phyloP scores from a whole-genome alignment of 257 asterid species.

The Misopates orontium region DNA sequence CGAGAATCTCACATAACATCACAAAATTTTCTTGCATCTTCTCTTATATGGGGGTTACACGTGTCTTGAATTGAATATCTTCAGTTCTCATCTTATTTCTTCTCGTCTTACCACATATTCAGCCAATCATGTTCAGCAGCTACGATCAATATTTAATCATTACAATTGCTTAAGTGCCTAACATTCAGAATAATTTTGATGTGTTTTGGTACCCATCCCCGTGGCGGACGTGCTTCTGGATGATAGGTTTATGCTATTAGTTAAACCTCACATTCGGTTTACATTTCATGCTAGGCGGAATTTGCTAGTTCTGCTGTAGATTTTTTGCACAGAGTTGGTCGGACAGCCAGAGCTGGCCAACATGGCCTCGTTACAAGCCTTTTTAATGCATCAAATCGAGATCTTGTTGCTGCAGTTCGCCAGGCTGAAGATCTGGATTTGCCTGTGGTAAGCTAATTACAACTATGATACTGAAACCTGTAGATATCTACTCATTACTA shows the following conservation, averaged over 20 bases:
- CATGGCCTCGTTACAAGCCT: conserved; percentile 89
- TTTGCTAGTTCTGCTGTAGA: conserved; percentile 92
- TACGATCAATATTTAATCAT: background rate
- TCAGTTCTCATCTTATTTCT: background rate
- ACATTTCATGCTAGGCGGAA: conserved; percentile 64
- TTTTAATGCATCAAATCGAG: conserved; percentile 57
- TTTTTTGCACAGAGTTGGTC: conserved; percentile 94
- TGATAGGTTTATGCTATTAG: background rate
- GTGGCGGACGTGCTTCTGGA: background rate
- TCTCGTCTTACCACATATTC: too few species aligned
- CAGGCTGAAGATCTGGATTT: conserved; percentile 66
- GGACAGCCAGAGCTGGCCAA: conserved; percentile 97
- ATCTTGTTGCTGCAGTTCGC: conserved; percentile 88
- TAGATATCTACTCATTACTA: background rate
- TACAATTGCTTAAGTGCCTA: background rate
- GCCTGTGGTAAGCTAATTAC: conserved; percentile 68
- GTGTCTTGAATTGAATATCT: too few species aligned
- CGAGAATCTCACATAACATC: too few species aligned
- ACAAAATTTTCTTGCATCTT: too few species aligned
- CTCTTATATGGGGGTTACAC: too few species aligned
- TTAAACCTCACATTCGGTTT: conserved; percentile 4
- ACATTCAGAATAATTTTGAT: background rate
- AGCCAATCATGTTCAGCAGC: too few species aligned
- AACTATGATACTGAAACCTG: background rate
- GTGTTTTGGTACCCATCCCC: too few species aligned